Base-by-base conservation (phyloP, 768 basidiomycete genomes). In the Lentinula sp. region DNA sequence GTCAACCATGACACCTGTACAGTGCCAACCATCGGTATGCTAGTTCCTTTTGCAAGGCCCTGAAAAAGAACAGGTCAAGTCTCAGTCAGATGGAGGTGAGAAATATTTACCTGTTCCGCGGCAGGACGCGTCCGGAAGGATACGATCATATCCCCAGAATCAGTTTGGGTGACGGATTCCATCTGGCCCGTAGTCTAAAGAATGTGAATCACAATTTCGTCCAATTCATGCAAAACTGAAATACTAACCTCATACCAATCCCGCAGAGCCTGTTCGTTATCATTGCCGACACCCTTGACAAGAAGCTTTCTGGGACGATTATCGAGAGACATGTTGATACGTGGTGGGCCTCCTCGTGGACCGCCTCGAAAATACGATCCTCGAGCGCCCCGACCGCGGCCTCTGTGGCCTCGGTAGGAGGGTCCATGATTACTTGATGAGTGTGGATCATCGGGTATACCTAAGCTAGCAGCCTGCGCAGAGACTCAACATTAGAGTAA, bases 241-340 rank as follows among this genome's bases (percentile, higher is more conserved):
- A 23, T 39, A 9, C 16, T 64, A 74, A 90, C 86, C 80, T 93
- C 90, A 70, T 88, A 96, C 89, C 91, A 95, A 65, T 91, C 86
- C 63, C 82, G 84, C 62, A 95, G 75, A 5, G 82, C 79, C 63
- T 87, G 84, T 35, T 84, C 63, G 34, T 76, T 76, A 18, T 81
- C 79, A 39, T 77, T 73, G 16, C 70, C 72, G 8, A 83, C 83
- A 40, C 88, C 90, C 68, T 91, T 88, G 32, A 97, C 76, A 21
- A 89, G 73, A 23, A 97, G 74, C 71, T 84, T 87, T 75, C 86
- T 89, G 9, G 94, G 90, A 16, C 94, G 84, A 68, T 95, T 93
- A 71, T 97, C 94, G 32, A 97, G 82, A 69, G 90, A 90, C 88
- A 96, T 89, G 67, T 86, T 93, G 9, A 79, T 76, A 45, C 88